Evolutionary conservation across 179 eudicot species (phyloP).

Genomic region (Pouteria campechiana): DNA sequence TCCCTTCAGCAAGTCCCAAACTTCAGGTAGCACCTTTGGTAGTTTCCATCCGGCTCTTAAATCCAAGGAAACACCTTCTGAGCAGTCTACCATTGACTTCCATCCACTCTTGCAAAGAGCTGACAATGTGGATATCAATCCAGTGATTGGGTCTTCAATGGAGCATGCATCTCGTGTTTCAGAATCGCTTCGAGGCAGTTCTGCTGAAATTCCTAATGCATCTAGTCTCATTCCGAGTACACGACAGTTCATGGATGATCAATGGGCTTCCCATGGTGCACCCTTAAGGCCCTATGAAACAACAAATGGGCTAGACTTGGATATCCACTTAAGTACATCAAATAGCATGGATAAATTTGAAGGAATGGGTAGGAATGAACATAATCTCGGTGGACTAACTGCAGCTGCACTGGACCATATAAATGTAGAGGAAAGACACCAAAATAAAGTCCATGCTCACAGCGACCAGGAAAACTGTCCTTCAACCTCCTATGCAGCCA

Average conservation of each 20-base stretch:
- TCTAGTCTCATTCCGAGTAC: slow-evolving; percentile 15
- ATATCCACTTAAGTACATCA: slow-evolving; percentile 51
- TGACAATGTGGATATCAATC: slow-evolving; percentile 17
- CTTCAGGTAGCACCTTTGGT: slow-evolving; percentile 19
- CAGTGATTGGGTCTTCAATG: slow-evolving; percentile 14
- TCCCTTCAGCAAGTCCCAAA: slow-evolving; percentile 32
- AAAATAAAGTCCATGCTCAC: background rate
- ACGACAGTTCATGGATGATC: slow-evolving; percentile 5
- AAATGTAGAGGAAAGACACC: slow-evolving; percentile 2
- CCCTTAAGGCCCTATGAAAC: slow-evolving; percentile 20
- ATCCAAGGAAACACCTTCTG: slow-evolving; percentile 21
- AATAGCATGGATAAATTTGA: slow-evolving; percentile 28
- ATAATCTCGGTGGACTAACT: slow-evolving; percentile 4
- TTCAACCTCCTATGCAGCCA: slow-evolving; percentile 11
- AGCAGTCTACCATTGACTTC: slow-evolving; percentile 49
- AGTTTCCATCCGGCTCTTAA: slow-evolving; percentile 19
- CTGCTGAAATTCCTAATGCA: slow-evolving; percentile 12
- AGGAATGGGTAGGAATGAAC: slow-evolving; percentile 13
- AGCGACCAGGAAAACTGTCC: slow-evolving; percentile 3
- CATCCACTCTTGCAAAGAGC: slow-evolving; percentile 81
- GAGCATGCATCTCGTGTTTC: slow-evolving; percentile 22
- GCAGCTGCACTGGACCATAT: slow-evolving; percentile 8
- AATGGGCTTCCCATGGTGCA: slow-evolving; percentile 16
- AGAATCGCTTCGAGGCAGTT: slow-evolving; percentile 28
- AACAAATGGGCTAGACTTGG: slow-evolving; percentile 59